Percentiles rank a stretch among this genome's conserved stretches.
phyloP scores from a whole-genome alignment of 73 alveolate species.

The Paramecium sexaurelia region DNA sequence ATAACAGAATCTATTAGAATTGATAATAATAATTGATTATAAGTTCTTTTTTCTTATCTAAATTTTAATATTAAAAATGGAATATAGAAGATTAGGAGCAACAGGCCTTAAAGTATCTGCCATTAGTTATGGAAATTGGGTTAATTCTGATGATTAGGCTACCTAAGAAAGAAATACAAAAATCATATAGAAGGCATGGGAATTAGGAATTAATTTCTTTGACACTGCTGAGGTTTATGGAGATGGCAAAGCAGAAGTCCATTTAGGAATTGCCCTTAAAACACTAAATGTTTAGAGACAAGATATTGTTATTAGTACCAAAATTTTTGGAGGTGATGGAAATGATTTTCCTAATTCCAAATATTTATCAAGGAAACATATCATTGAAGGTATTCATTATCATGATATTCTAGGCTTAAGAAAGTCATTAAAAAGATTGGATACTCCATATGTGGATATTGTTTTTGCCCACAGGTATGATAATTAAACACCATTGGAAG shows the following conservation, averaged over 20 bases:
- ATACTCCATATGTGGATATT: slow-evolving; percentile 89
- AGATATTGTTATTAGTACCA: slow-evolving; percentile 86
- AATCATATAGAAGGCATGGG: slow-evolving; percentile 72
- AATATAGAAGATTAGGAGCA: slow-evolving; percentile 78
- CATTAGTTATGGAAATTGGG: slow-evolving; percentile 81
- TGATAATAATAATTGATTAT: background rate
- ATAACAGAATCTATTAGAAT: background rate
- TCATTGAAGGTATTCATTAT: slow-evolving; percentile 77
- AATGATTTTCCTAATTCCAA: slow-evolving; percentile 60
- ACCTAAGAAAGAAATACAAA: slow-evolving; percentile 32
- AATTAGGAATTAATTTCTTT: slow-evolving; percentile 91
- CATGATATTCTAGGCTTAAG: slow-evolving; percentile 27
- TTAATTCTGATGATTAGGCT: slow-evolving; percentile 49
- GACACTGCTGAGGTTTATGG: slow-evolving; percentile 97
- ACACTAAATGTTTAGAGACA: slow-evolving; percentile 68
- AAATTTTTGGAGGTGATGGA: slow-evolving; percentile 75
- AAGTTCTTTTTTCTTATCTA: slow-evolving; percentile 69
- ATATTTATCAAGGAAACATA: slow-evolving; percentile 86
- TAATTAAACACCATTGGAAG: slow-evolving; percentile 91
- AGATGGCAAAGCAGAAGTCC: slow-evolving; percentile 78
- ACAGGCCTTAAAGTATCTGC: slow-evolving; percentile 70
- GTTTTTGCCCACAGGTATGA: slow-evolving; percentile 92
- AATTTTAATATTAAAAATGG: slow-evolving; percentile 82
- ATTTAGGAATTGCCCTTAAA: slow-evolving; percentile 72
- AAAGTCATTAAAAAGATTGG: slow-evolving; percentile 83